Evolutionary conservation across 306 rosid species (phyloP), one percentile per base, ranked within the genome.

Genomic region (Boehmeria nivea): DNA sequence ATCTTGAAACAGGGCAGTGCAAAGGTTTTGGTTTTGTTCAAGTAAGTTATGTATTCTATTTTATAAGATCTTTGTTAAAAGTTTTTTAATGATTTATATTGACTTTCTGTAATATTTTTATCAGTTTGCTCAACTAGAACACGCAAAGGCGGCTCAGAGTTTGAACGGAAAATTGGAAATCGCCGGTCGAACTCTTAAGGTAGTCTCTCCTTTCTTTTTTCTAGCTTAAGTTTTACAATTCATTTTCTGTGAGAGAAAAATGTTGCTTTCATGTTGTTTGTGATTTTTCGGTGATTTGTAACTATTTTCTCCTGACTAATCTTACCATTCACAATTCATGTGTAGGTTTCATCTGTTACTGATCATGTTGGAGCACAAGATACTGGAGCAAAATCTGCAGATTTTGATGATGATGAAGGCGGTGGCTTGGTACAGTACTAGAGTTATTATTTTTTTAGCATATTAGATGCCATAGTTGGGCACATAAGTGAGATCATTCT

Each of bases 1-100:
- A 93, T 74, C 72, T 83, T 49, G 99, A 93, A 79, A 78, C 96
- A 19, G 96, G 96, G 57, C 99, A 93, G 63, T 93, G 99, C 96
- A 87, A 93, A 81, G 96, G 99, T 47, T 93, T 93, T 70, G 99
- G 99, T 50, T 93, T 93, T 85, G 80, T 93, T 76, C 99, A 87
- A 59, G 96, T 93, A 64, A 48, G 96, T 81, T 59, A 46, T 68
- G 31, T 19, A 69, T 33, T 28, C 39, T 18, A 52, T 42, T 51
- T 8, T 15, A 63, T 20, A 61, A 23, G 22, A 34, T 67, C 47
- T 60, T 16, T n/a, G n/a, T n/a, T n/a, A n/a, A n/a, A n/a, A n/a
- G n/a, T 68, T 54, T 53, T 51, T 47, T 3, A 16, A 19, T 38
- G 6, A 5, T 18, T 46, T 8, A 16, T 14, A 46, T 38, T 33